A percentile compares a stretch with the other conserved stretches of the same genome.
phyloP scores from a whole-genome alignment of 2,329 filamentous ascomycete species.

The Hymenoscyphus albidus region DNA sequence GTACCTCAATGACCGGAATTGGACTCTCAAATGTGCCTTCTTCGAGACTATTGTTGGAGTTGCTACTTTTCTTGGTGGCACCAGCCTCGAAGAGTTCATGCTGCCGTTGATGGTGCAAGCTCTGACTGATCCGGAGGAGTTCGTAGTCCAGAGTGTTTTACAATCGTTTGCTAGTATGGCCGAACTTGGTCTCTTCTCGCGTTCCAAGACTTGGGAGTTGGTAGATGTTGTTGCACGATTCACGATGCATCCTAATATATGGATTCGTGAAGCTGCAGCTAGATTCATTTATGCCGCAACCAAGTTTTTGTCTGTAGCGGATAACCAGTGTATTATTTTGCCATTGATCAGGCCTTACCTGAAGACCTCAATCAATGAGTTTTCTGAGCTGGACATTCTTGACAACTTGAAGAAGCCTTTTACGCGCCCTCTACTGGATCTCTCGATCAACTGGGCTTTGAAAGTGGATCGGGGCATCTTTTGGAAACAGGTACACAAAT shows the following conservation, averaged over 20 bases:
- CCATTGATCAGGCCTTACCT: slow-evolving; percentile 80
- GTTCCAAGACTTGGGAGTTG: slow-evolving; percentile 81
- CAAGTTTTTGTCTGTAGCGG: slow-evolving; percentile 71
- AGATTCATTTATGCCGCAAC: slow-evolving; percentile 78
- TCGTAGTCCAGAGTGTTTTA: slow-evolving; percentile 86
- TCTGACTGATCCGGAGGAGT: slow-evolving; percentile 87
- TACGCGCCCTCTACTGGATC: slow-evolving; percentile 75
- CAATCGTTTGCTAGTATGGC: slow-evolving; percentile 86
- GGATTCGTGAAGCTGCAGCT: slow-evolving; percentile 87
- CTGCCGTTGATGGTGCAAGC: slow-evolving; percentile 94
- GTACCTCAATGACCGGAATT: slow-evolving; percentile 93
- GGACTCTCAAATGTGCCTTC: slow-evolving; percentile 94
- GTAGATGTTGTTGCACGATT: slow-evolving; percentile 80
- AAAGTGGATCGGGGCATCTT: slow-evolving; percentile 80
- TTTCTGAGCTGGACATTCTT: slow-evolving; percentile 70
- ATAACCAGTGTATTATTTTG: slow-evolving; percentile 76
- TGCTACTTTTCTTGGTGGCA: slow-evolving; percentile 82
- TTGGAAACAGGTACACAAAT: slow-evolving; percentile 73
- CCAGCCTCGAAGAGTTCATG: slow-evolving; percentile 90
- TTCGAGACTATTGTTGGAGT: slow-evolving; percentile 95
- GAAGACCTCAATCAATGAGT: slow-evolving; percentile 65
- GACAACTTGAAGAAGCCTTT: slow-evolving; percentile 81
- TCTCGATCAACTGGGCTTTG: slow-evolving; percentile 79
- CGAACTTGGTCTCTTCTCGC: slow-evolving; percentile 79
- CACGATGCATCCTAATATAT: slow-evolving; percentile 88